phyloP scores from a whole-genome alignment of 202 grass and related monocot species.

The Hordeum pubiflorum region DNA sequence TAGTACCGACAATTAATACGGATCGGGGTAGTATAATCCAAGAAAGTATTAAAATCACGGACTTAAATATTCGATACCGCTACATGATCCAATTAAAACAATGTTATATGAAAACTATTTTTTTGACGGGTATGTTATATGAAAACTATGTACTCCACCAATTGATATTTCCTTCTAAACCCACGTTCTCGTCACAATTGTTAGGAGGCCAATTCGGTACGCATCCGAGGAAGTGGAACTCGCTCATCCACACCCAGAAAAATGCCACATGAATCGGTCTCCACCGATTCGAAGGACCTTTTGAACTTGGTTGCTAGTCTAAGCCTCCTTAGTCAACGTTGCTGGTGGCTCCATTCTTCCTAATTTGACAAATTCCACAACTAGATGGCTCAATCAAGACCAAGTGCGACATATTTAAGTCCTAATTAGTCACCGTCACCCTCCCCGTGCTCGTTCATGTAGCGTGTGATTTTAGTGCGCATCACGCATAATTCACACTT shows the following conservation, averaged over 20 bases:
- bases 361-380: neutral
- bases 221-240: neutral
- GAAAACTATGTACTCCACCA: neutral
- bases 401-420: neutral
- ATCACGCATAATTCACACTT: too few species aligned
- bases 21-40: neutral
- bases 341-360: neutral
- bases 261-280: neutral
- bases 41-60: neutral
- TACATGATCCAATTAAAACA: neutral
- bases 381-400: neutral
- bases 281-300: neutral
- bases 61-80: neutral
- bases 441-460: neutral
- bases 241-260: neutral
- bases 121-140: too few species aligned
- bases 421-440: neutral
- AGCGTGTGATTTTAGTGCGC: neutral
- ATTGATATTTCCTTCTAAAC: neutral
- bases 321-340: slow-evolving; percentile 4
- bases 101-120: too few species aligned
- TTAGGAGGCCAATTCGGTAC: neutral
- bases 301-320: neutral
- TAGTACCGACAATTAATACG: too few species aligned
- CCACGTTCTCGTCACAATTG: neutral